Conservation (phyloP, 306 rosid genomes). For the Inga laurina region DNA sequence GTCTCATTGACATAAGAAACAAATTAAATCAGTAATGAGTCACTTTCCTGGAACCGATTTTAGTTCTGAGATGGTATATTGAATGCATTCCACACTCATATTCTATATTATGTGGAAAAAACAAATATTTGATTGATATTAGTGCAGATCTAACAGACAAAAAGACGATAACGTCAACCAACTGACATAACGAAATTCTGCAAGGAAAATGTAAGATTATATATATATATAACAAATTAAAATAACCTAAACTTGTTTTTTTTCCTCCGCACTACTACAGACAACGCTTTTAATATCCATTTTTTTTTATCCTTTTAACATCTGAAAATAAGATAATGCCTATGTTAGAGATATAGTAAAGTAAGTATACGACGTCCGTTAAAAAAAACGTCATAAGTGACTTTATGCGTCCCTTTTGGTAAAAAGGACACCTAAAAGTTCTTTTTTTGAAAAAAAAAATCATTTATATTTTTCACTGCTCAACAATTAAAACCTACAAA, state of each 20-base stretch:
- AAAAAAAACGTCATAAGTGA: too few relatives aligned
- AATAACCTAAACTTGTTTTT: neutral
- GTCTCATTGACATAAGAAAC: neutral
- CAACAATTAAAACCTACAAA: too few relatives aligned
- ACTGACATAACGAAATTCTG: neutral
- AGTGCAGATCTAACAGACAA: neutral
- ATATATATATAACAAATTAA: neutral
- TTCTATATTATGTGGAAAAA: neutral
- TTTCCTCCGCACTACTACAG: too few relatives aligned
- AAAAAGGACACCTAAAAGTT: too few relatives aligned
- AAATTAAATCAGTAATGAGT: neutral
- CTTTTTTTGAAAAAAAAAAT: too few relatives aligned
- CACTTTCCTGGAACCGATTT: neutral
- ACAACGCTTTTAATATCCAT: too few relatives aligned
- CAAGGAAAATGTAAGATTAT: neutral
- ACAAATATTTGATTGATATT: neutral
- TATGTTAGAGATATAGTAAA: too few relatives aligned
- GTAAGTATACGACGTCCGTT: too few relatives aligned
- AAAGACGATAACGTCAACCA: neutral
- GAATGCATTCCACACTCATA: neutral
- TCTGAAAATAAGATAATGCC: too few relatives aligned
- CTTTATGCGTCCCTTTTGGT: too few relatives aligned
- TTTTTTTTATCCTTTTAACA: too few relatives aligned
- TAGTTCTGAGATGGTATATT: neutral
- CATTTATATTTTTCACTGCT: too few relatives aligned